These are phyloP conservation scores for Arachis hypogaea DNA, from an alignment of 306 rosid genomes.

Conservation along the genomic window DNA sequence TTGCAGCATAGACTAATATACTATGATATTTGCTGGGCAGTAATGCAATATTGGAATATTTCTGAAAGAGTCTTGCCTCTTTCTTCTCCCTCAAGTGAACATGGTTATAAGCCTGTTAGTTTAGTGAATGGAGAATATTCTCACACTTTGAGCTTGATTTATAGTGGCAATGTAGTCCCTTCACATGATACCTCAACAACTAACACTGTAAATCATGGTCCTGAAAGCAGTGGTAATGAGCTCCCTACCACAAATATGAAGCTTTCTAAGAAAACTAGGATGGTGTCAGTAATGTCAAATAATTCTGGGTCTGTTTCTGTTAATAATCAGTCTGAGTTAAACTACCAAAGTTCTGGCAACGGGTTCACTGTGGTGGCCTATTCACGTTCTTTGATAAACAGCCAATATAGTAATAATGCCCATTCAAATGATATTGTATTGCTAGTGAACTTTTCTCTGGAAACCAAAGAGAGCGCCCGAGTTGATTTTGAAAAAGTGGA, in stretches of 20 bases:
- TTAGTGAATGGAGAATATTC: slow-evolving; percentile 42
- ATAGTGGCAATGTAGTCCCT: slow-evolving; percentile 39
- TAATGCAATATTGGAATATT: slow-evolving; percentile 68
- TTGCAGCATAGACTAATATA: slow-evolving; percentile 59
- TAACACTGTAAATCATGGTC: slow-evolving; percentile 34
- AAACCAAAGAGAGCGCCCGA: slow-evolving; percentile 48
- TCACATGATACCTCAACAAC: slow-evolving; percentile 44
- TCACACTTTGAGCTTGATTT: slow-evolving; percentile 35
- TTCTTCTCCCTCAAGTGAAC: slow-evolving; percentile 45
- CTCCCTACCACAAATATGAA: slow-evolving; percentile 36
- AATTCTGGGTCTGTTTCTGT: slow-evolving; percentile 50
- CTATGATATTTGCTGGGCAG: slow-evolving; percentile 61
- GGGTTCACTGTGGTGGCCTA: slow-evolving; percentile 43
- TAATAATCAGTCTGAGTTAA: slow-evolving; percentile 46
- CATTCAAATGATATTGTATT: slow-evolving; percentile 42
- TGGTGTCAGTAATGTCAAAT: slow-evolving; percentile 36
- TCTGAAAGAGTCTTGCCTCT: slow-evolving; percentile 57
- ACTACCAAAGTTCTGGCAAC: slow-evolving; percentile 42
- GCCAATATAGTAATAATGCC: slow-evolving; percentile 38
- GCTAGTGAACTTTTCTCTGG: slow-evolving; percentile 50
- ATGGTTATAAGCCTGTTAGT: slow-evolving; percentile 30
- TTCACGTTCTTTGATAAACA: slow-evolving; percentile 43
- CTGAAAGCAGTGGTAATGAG: slow-evolving; percentile 37
- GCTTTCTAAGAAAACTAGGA: slow-evolving; percentile 46
- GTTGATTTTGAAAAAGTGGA: slow-evolving; percentile 51